phyloP scores from a whole-genome alignment of 1,139 yeast genomes.

The Candida anutae region DNA sequence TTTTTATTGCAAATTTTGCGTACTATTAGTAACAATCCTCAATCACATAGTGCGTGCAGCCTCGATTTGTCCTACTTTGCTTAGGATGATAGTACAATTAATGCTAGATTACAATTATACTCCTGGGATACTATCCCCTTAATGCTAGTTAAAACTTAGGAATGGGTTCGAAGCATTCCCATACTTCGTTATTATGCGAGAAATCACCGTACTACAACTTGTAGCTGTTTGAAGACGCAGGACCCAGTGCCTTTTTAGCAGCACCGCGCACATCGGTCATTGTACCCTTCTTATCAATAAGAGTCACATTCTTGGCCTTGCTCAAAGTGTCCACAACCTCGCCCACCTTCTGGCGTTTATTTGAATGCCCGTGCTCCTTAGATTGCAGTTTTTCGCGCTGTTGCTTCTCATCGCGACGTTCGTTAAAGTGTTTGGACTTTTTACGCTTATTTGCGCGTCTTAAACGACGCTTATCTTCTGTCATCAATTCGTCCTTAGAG shows the following conservation, averaged over 20 bases:
- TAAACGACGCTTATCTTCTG: constrained; percentile 81
- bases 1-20: too few relatives aligned
- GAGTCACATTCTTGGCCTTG: constrained; percentile 69
- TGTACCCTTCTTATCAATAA: constrained; percentile 73
- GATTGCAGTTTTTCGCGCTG: constrained; percentile 17
- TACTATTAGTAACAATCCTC: too few relatives aligned
- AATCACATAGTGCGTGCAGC: too few relatives aligned
- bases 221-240: constrained; percentile 11
- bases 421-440: constrained; percentile 49
- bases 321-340: constrained; percentile 67
- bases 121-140: too few relatives aligned
- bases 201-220: constrained; percentile 16
- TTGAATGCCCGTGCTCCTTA: constrained; percentile 11
- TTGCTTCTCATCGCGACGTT: constrained; percentile 21
- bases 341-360: constrained; percentile 50
- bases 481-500: constrained; percentile 74
- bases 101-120: too few relatives aligned
- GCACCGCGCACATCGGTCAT: constrained; percentile 70
- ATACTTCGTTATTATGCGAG: too few relatives aligned
- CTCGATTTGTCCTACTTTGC: too few relatives aligned
- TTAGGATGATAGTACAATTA: too few relatives aligned
- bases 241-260: constrained; percentile 30
- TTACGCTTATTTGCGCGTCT: constrained; percentile 84
- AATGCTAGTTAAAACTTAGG: too few relatives aligned
- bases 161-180: too few relatives aligned